Percentiles rank a stretch among this genome's conserved stretches.
These are phyloP conservation scores for Suillus weaverae DNA, from an alignment of 768 basidiomycete species.

Conservation along the genomic window DNA sequence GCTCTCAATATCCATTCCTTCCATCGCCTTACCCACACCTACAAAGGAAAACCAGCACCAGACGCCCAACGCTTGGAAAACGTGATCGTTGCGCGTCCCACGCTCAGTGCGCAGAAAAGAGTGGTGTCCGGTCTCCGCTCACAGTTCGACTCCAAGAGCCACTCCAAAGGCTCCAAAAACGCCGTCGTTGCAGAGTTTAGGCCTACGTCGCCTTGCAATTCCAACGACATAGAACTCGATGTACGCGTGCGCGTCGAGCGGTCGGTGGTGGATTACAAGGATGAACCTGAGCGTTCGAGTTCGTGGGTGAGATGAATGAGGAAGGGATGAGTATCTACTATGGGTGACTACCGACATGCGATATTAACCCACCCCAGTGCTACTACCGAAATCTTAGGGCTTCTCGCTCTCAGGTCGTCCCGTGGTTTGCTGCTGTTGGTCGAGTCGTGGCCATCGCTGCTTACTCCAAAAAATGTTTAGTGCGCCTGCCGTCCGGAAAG, in stretches of 20 bases:
- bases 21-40: neutral
- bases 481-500: neutral
- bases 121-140: slow-evolving; percentile 25
- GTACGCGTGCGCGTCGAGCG: slow-evolving; percentile 32
- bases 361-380: neutral
- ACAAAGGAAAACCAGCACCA: slow-evolving; percentile 20
- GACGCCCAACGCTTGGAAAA: slow-evolving; percentile 29
- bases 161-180: neutral
- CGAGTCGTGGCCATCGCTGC: neutral
- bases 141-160: slow-evolving; percentile 16
- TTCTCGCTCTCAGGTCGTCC: neutral
- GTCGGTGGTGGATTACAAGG: slow-evolving; percentile 27
- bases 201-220: slow-evolving; percentile 3
- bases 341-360: neutral
- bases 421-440: neutral
- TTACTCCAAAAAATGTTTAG: neutral
- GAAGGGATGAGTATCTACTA: neutral
- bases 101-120: slow-evolving; percentile 12
- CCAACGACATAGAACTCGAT: slow-evolving; percentile 27
- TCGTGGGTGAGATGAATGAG: neutral
- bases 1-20: neutral
- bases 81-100: slow-evolving; percentile 22
- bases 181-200: slow-evolving; percentile 25
- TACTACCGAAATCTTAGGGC: neutral
- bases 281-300: neutral